Evolutionary conservation across 179 eudicot species (phyloP), one percentile per base, ranked within the genome.

Genomic region (Beta lomatogona): DNA sequence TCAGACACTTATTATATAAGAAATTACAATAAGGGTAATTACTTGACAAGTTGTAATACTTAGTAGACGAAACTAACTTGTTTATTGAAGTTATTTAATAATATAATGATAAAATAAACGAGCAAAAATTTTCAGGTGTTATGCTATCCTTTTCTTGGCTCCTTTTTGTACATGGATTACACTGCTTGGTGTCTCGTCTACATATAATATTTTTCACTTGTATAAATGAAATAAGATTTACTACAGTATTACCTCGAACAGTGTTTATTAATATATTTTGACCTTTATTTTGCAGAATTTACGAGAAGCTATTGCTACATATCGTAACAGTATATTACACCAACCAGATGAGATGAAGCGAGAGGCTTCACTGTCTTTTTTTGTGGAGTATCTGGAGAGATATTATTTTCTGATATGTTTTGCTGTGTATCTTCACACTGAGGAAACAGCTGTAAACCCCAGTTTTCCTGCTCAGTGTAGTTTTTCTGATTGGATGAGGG

Each of bases 301-400:
- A 77, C 93, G 98, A 76, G 97, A 93, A 93, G 98, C 98, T 85
- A 95, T 95, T 85, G 93, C 94, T 75, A 86, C 92, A 76, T 95
- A 93, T 87, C 93, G 98, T 80, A 95, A 87, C 79, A 95, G 95
- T 81, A 95, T 95, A 73, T 82, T 91, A 86, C 91, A 89, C 82
- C 97, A 95, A 85, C 86, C 95, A 82, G 98, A 95, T 88, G 98
- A 95, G 90, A 95, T 93, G 98, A 95, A 92, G 90, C 90, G 89
- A 77, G 98, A 91, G 80, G 97, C 98, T 71, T 89, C 96, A 67
- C 97, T 95, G 82, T 95, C 94, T 61, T 95, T 91, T 86, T 95
- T 95, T 79, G 94, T 95, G 85, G 98, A 95, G 86, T 95, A 95
- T 86, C 86, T 95, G 89, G 98, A 95, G 87, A 90, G 98, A 89